phyloP scores from a whole-genome alignment of 176 grass and related monocot genomes.

The Alloteropsis semialata region DNA sequence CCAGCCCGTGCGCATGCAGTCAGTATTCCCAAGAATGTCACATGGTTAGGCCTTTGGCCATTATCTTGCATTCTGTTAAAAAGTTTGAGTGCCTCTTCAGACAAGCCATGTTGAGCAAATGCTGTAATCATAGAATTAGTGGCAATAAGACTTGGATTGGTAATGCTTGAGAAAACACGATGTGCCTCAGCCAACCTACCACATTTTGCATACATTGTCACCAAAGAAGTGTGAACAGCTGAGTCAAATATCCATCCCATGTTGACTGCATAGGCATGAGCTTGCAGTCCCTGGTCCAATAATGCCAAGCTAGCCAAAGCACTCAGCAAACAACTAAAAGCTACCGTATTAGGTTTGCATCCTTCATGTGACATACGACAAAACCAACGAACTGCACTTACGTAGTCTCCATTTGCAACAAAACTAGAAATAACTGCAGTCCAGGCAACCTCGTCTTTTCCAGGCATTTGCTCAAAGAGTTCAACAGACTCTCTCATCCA shows the following conservation, averaged over 20 bases:
- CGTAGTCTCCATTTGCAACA: slow-evolving; percentile 43
- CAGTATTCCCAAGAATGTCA: slow-evolving; percentile 64
- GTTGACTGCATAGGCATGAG: slow-evolving; percentile 63
- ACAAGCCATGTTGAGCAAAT: slow-evolving; percentile 63
- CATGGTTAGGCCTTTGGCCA: slow-evolving; percentile 52
- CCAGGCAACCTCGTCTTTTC: slow-evolving; percentile 65
- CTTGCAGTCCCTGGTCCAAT: slow-evolving; percentile 53
- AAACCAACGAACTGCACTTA: slow-evolving; percentile 52
- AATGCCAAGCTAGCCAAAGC: slow-evolving; percentile 46
- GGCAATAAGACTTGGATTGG: slow-evolving; percentile 44
- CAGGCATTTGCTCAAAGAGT: slow-evolving; percentile 65
- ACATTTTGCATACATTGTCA: slow-evolving; percentile 78
- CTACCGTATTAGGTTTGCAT: slow-evolving; percentile 33
- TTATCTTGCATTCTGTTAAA: slow-evolving; percentile 46
- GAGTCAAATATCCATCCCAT: slow-evolving; percentile 50
- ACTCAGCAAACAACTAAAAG: slow-evolving; percentile 59
- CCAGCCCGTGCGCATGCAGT: slow-evolving; percentile 57
- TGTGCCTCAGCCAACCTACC: slow-evolving; percentile 54
- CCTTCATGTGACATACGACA: slow-evolving; percentile 52
- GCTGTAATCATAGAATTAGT: slow-evolving; percentile 64
- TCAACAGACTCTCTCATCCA: slow-evolving; percentile 61
- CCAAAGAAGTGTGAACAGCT: slow-evolving; percentile 54
- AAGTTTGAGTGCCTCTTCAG: slow-evolving; percentile 51
- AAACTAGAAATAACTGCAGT: slow-evolving; percentile 55
- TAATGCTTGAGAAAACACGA: slow-evolving; percentile 43